Base-by-base conservation (phyloP, 2,329 filamentous ascomycete species). In the Aspergillus sp. region DNA sequence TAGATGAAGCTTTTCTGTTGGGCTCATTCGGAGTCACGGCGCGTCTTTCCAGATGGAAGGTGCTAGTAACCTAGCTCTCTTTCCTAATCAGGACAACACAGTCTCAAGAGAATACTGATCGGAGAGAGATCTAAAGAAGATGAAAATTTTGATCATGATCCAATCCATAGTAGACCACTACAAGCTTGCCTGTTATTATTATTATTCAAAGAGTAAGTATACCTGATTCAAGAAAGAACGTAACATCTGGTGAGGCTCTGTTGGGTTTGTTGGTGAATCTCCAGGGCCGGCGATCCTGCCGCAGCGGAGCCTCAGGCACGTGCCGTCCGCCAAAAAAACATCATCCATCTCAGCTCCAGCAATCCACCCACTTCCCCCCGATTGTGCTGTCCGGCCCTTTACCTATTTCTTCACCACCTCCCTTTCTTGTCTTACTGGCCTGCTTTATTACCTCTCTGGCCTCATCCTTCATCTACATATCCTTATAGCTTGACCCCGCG, bases 301-400 rank as follows among this genome's bases (percentile, higher is more conserved):
- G 49, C 15, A 21, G 21, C 51, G 49, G 61, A 67, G 67, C 66
- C 67, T 66, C 68, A 68, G 68, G 68, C 67, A 70, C 63, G 65
- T 69, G 65, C 63, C 51, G 51, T 45, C 57, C 60, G 52, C 66
- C 61, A 65, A 68, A 69, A 70, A 70, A 70, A 69, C 68, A 70
- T 69, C 68, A 70, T 70, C 62, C 57, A 62, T 63, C 55, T 62
- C 69, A 67, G 67, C 64, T 68, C 59, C 60, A 63, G 62, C 56
- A 67, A 64, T 59, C 63, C 47, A 60, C 57, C 23, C 25, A 45
- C 55, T 66, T 63, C 65, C 60, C 60, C 47, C 48, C 41, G 25
- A 43, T 48, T 39, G 48, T 57, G 36, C 52, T 47, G 21, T 39
- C 28, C 23, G 3, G 23, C 15, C 15, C 25, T 52, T 60, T 60